phyloP scores from a whole-genome alignment of 2,329 filamentous ascomycete species.

The Arthroderma sp. region DNA sequence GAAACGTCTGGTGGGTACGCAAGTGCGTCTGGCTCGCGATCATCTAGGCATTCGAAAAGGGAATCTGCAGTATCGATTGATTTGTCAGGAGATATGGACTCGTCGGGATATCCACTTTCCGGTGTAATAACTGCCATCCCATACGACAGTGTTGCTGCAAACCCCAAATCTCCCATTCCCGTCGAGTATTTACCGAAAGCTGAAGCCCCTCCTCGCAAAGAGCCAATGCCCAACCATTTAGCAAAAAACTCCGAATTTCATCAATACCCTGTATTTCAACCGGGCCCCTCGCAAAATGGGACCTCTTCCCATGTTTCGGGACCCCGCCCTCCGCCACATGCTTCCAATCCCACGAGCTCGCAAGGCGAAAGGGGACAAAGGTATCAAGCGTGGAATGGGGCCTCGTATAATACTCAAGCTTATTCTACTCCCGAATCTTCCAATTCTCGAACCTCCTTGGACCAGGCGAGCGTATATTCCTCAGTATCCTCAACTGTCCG shows the following conservation, averaged over 20 bases:
- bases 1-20: slow-evolving; percentile 41
- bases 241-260: slow-evolving; percentile 75
- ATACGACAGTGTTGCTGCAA: slow-evolving; percentile 57
- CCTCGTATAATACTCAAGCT: slow-evolving; percentile 43
- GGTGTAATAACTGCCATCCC: slow-evolving; percentile 80
- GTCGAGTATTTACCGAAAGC: slow-evolving; percentile 59
- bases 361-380: slow-evolving; percentile 57
- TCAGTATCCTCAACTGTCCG: slow-evolving; percentile 46
- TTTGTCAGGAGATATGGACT: slow-evolving; percentile 46
- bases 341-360: slow-evolving; percentile 46
- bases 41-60: slow-evolving; percentile 59
- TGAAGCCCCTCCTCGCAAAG: slow-evolving; percentile 49
- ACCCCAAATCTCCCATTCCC: slow-evolving; percentile 55
- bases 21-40: slow-evolving; percentile 50
- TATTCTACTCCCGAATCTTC: slow-evolving; percentile 44
- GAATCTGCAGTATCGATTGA: slow-evolving; percentile 62
- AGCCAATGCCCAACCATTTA: slow-evolving; percentile 69
- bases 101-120: slow-evolving; percentile 54
- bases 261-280: slow-evolving; percentile 68
- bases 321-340: slow-evolving; percentile 46
- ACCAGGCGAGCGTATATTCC: slow-evolving; percentile 53
- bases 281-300: slow-evolving; percentile 37
- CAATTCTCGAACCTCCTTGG: slow-evolving; percentile 45
- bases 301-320: slow-evolving; percentile 46
- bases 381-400: slow-evolving; percentile 63